Evolutionary conservation across 2,329 filamentous ascomycete species (phyloP), one percentile per base, ranked within the genome.

Genomic region (Rutstroemia sp.): DNA sequence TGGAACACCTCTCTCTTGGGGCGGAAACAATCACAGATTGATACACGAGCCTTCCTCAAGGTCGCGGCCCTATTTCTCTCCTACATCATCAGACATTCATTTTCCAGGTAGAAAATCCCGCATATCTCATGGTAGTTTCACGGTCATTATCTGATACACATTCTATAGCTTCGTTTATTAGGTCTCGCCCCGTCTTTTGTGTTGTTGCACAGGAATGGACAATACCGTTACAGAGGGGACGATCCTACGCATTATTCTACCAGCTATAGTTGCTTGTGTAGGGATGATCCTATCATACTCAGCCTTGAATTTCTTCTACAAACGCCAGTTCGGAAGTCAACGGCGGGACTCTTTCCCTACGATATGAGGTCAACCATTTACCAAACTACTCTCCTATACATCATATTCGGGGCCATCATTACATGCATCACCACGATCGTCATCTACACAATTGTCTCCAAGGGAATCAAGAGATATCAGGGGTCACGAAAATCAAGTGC

Each of bases 221-320:
- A 41, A 55, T 44, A 55, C 53, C 38, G 46, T 55, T 19, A 21
- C 38, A 25, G 53, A 55, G 46, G 19, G 21, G 9, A 55, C 53
- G 6, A 51, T 55, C 47, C 53, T 55, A 14, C 53, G 53, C 23
- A 55, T 55, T 19, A 51, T 55, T 23, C 47, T 55, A 42, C 38
- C 53, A 37, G 48, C 53, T 6, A 55, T 55, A 16, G 19, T 55
- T 21, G 46, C 53, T 3, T 55, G 53, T 55, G 38, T 55, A 27
- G 53, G 38, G 21, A 55, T 51, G 2, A 55, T 55, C 37, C 30
- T 55, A 21, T 47, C 46, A 37, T 55, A 55, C 19, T 50, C 53
- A 30, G 53, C 46, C 19, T 37, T 50, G 25, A 55, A 51, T 38
- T 49, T 55, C 49, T 51, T 55, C 46, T 55, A 55, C 53, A 50